These are phyloP conservation scores for Aspergillus indologenus DNA, from an alignment of 495 filamentous ascomycete genomes.

Conservation along the genomic window DNA sequence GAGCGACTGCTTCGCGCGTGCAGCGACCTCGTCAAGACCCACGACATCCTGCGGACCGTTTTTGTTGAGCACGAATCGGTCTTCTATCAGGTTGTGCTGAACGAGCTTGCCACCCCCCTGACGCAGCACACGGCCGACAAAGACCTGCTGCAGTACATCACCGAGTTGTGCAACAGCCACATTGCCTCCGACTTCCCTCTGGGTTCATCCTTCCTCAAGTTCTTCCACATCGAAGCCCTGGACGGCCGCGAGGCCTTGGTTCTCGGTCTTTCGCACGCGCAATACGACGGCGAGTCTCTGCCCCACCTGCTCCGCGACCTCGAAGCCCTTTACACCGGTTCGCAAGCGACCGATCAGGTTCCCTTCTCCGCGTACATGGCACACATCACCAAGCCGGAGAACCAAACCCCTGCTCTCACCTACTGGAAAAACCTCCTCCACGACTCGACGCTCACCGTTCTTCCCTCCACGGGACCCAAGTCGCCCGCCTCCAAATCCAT, in stretches of 20 bases:
- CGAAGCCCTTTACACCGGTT: constrained; percentile 40
- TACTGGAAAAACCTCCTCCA: constrained; percentile 55
- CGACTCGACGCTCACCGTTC: constrained; percentile 48
- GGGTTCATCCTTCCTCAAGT: constrained; percentile 55
- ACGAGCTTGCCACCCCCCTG: constrained; percentile 37
- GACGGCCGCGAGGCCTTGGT: constrained; percentile 43
- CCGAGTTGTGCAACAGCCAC: constrained; percentile 36
- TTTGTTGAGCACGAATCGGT: constrained; percentile 50
- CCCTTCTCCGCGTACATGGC: constrained; percentile 55
- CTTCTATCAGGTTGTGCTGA: constrained; percentile 54
- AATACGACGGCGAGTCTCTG: constrained; percentile 66
- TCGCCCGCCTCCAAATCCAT: constrained; percentile 32
- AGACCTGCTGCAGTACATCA: constrained; percentile 40
- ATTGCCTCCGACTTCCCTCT: constrained; percentile 45
- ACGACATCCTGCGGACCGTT: constrained; percentile 63
- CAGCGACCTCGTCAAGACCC: constrained; percentile 44
- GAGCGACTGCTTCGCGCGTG: constrained; percentile 33
- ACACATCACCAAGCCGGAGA: constrained; percentile 11
- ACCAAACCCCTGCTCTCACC: constrained; percentile 21
- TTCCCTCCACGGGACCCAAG: constrained; percentile 26
- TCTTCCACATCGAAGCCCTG: constrained; percentile 43
- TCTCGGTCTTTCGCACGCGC: constrained; percentile 62
- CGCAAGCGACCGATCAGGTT: constrained; percentile 24
- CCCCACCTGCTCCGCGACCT: constrained; percentile 53
- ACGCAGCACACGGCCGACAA: constrained; percentile 24